phyloP scores from a whole-genome alignment of 2,329 filamentous ascomycete species.

The Nemania diffusa region DNA sequence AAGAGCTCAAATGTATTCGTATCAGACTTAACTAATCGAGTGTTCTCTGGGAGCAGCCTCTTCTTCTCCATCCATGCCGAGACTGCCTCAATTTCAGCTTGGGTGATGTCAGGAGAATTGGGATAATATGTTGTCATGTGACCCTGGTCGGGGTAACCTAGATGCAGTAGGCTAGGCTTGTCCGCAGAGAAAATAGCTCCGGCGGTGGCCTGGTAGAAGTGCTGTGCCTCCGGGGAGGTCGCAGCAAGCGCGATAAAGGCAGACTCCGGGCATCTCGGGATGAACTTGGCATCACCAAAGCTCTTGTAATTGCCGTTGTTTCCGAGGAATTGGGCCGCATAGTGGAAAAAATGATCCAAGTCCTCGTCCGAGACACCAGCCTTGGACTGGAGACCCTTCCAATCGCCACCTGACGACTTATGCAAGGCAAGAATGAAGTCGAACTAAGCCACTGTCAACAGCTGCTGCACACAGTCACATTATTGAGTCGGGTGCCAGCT shows the following conservation, averaged over 20 bases:
- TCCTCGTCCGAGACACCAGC: conserved; percentile 72
- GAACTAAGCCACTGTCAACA: conserved; percentile 56
- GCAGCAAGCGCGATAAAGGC: conserved; percentile 73
- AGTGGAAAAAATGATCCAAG: conserved; percentile 76
- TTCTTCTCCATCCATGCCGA: conserved; percentile 79
- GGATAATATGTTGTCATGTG: conserved; percentile 88
- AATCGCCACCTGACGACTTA: conserved; percentile 73
- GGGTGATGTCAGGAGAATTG: conserved; percentile 76
- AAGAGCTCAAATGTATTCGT: conserved; percentile 76
- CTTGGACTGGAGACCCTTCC: conserved; percentile 72
- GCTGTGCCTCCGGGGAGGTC: conserved; percentile 68
- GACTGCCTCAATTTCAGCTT: conserved; percentile 77
- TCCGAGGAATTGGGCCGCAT: conserved; percentile 80
- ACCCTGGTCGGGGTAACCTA: conserved; percentile 78
- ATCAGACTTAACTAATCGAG: conserved; percentile 73
- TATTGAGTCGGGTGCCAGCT: conserved; percentile 25
- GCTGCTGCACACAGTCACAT: conserved; percentile 15
- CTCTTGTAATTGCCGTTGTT: conserved; percentile 89
- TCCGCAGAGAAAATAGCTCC: conserved; percentile 78
- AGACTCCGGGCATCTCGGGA: conserved; percentile 74
- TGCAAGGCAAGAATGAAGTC: conserved; percentile 82
- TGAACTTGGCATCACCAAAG: conserved; percentile 86
- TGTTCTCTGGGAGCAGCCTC: conserved; percentile 79
- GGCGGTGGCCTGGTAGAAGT: conserved; percentile 73
- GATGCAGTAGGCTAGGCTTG: conserved; percentile 73